These are phyloP conservation scores for Jatropha multifida DNA, from an alignment of 441 rosid genomes.

Conservation along the genomic window DNA sequence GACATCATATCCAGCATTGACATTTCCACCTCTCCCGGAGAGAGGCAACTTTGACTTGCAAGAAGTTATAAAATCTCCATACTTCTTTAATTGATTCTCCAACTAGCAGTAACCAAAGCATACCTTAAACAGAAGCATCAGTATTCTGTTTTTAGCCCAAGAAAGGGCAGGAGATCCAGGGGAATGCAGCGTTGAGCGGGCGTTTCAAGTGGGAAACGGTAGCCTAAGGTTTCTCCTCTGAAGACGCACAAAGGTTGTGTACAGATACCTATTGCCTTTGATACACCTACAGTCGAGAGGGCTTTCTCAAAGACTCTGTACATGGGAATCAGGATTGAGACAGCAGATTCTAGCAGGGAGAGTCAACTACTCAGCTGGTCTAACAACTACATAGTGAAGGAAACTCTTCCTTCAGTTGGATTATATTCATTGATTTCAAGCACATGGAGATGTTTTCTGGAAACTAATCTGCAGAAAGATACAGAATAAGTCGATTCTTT, in stretches of 20 bases:
- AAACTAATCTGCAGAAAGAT: neutral
- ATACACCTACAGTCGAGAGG: neutral
- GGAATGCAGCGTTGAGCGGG: constrained; percentile 9
- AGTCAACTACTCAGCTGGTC: neutral
- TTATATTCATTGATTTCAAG: neutral
- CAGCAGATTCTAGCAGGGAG: neutral
- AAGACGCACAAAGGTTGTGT: neutral
- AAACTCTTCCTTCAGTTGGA: neutral
- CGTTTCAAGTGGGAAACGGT: constrained; percentile 19
- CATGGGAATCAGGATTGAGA: neutral
- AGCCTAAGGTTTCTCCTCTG: constrained; percentile 13
- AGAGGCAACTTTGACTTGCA: constrained; percentile 79
- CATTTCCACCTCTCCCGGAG: constrained; percentile 77
- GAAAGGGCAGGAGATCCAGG: constrained; percentile 17
- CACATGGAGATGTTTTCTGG: neutral
- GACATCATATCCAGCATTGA: constrained; percentile 60
- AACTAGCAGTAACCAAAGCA: constrained; percentile 1
- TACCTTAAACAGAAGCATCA: constrained; percentile 19
- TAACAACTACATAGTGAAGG: neutral
- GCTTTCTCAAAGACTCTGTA: neutral
- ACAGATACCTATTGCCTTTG: neutral
- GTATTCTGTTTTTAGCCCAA: constrained; percentile 24
- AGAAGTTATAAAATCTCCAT: constrained; percentile 75
- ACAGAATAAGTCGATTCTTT: neutral
- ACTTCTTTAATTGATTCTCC: constrained; percentile 76